phyloP scores from a whole-genome alignment of 306 rosid species.

The Dalbergia oliveri region DNA sequence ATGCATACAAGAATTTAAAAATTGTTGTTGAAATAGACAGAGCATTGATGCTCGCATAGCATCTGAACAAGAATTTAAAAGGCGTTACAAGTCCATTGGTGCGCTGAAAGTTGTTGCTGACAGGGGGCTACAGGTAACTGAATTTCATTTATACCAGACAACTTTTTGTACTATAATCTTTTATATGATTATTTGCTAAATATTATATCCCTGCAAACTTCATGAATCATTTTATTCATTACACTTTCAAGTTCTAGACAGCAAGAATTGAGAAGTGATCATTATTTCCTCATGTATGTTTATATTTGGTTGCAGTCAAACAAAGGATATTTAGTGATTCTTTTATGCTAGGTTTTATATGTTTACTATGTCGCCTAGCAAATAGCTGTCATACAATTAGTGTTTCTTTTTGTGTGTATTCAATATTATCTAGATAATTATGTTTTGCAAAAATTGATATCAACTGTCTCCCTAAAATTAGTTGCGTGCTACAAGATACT shows the following conservation, averaged over 20 bases:
- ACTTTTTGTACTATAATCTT: background rate
- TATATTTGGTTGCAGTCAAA: conserved; percentile 19
- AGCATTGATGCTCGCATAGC: conserved; percentile 74
- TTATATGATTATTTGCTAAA: conserved; percentile 27
- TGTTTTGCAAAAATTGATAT: conserved; percentile 31
- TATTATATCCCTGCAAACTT: conserved; percentile 14
- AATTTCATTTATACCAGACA: conserved; percentile 28
- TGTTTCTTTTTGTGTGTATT: conserved; percentile 8
- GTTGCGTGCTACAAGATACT: conserved; percentile 1
- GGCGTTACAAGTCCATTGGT: conserved; percentile 83
- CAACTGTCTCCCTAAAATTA: conserved; percentile 20
- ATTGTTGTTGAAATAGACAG: conserved; percentile 82
- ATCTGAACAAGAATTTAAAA: conserved; percentile 74
- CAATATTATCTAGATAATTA: conserved; percentile 21
- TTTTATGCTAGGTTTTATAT: conserved; percentile 8
- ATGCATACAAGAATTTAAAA: conserved; percentile 87
- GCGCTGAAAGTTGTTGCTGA: conserved; percentile 74
- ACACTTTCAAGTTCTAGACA: conserved; percentile 31
- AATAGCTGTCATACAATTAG: background rate
- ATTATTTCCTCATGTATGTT: conserved; percentile 23
- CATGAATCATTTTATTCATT: conserved; percentile 21
- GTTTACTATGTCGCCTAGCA: background rate
- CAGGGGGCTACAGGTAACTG: conserved; percentile 89
- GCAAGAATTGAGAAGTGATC: conserved; percentile 20
- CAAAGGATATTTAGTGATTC: conserved; percentile 21